Percentiles rank a stretch among this genome's conserved stretches.
Evolutionary conservation across 75 land plant genomes (phyloP).

Genomic region (Cupressus sempervirens): DNA sequence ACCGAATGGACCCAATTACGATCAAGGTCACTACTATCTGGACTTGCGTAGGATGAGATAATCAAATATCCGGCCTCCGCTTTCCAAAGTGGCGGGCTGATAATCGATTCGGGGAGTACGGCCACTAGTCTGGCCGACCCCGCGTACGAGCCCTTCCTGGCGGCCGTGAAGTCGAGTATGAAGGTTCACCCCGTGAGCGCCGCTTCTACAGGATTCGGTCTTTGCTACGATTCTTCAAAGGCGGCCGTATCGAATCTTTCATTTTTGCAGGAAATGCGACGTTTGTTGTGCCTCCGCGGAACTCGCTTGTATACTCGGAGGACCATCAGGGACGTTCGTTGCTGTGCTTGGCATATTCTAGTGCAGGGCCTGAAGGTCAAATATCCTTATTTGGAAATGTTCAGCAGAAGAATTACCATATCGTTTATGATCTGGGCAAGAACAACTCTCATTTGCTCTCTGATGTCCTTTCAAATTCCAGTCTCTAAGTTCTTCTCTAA

Average conservation of each 20-base stretch:
- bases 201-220: neutral
- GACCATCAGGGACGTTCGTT: neutral
- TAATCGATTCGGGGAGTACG: neutral
- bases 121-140: neutral
- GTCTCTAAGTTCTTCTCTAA: too few relatives aligned
- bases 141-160: neutral
- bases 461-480: too few relatives aligned
- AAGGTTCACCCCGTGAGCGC: neutral
- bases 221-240: too few relatives aligned
- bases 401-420: neutral
- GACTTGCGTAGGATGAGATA: neutral
- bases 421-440: neutral
- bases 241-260: neutral
- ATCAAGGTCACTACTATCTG: neutral
- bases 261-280: neutral
- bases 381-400: neutral
- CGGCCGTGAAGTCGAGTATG: neutral
- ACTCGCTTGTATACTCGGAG: neutral
- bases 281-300: neutral
- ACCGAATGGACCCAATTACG: neutral
- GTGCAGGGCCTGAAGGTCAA: neutral
- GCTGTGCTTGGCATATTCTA: neutral
- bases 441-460: neutral
- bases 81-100: neutral
- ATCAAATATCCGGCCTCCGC: neutral